phyloP scores from a whole-genome alignment of 768 basidiomycete genomes.

The Leccinum variicolor region DNA sequence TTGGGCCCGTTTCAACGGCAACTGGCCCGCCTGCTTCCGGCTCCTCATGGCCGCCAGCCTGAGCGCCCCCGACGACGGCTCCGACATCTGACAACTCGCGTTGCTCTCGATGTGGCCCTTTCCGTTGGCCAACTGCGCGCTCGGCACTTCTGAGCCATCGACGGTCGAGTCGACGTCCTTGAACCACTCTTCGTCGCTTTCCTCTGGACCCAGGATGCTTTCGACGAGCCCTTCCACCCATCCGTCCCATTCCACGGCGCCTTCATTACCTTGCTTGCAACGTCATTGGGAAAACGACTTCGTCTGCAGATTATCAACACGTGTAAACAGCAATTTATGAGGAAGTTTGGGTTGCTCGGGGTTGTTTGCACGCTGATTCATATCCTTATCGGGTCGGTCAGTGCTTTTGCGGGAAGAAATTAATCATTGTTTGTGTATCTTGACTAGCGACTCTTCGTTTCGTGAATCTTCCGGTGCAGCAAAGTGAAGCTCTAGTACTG shows the following conservation, averaged over 20 bases:
- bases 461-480: too few relatives aligned
- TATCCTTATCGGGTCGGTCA: too few relatives aligned
- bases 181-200: slow-evolving; percentile 72
- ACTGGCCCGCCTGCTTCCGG: slow-evolving; percentile 40
- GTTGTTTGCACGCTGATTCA: too few relatives aligned
- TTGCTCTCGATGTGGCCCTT: not conserved
- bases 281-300: too few relatives aligned
- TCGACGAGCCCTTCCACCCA: slow-evolving; percentile 86
- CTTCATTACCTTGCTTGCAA: too few relatives aligned
- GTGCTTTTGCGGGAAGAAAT: too few relatives aligned
- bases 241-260: slow-evolving; percentile 85
- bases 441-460: too few relatives aligned
- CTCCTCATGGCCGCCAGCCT: slow-evolving; percentile 26
- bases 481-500: too few relatives aligned
- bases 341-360: too few relatives aligned
- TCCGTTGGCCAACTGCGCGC: slow-evolving; percentile 5
- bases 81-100: slow-evolving; percentile 2
- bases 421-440: too few relatives aligned
- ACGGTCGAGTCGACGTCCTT: slow-evolving; percentile 33
- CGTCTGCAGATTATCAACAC: too few relatives aligned
- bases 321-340: too few relatives aligned
- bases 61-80: slow-evolving; percentile 18
- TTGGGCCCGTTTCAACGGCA: slow-evolving; percentile 56
- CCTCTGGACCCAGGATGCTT: slow-evolving; percentile 70
- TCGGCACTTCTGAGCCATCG: slow-evolving; percentile 17